Evolutionary conservation across 495 filamentous ascomycete species (phyloP), one percentile per base, ranked within the genome.

Genomic region (Tuber microsphaerosporum): DNA sequence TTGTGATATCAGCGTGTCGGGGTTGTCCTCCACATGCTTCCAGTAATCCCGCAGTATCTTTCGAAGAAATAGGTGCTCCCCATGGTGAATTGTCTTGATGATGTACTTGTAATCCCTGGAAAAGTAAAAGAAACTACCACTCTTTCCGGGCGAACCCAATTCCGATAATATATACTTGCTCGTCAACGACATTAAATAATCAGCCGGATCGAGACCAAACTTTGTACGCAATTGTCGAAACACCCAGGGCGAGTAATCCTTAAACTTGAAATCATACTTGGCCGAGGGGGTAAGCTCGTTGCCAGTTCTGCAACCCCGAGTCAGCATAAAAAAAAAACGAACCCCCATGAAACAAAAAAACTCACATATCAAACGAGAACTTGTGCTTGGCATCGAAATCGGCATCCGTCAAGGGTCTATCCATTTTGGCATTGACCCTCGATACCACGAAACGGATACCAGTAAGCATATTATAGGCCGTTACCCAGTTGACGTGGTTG

Each of bases 181-280:
- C 10, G 95, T 99, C 76, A 99, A 87, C 16, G 95, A 99, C 90
- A 99, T 94, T 48, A 99, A 88, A 83, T 99, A 99, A 83, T 99
- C 95, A 76, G 94, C 95, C 37, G 95, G 96, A 83, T 99, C 96
- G 56, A 98, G 87, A 75, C 90, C 87, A 85, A 99, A 99, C 80
- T 90, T 93, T 26, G 91, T 87, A 73, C 95, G 91, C 74, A 99
- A 87, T 84, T 94, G 92, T 80, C 95, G 92, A 85, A 99, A 99
- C 48, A 99, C 95, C 94, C 94, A 98, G 44, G 95, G 95, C 26
- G 95, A 95, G 84, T 99, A 99, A 84, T 99, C 95, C 84, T 99
- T 99, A 86, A 99, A 99, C 84, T 99, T 99, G 89, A 98, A 99
- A 85, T 99, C 95, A 86, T 99, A 99, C 85, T 98, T 98, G 78